Evolutionary conservation across 2,329 filamentous ascomycete species (phyloP).

Genomic region (Scleromitrula shiraiana): DNA sequence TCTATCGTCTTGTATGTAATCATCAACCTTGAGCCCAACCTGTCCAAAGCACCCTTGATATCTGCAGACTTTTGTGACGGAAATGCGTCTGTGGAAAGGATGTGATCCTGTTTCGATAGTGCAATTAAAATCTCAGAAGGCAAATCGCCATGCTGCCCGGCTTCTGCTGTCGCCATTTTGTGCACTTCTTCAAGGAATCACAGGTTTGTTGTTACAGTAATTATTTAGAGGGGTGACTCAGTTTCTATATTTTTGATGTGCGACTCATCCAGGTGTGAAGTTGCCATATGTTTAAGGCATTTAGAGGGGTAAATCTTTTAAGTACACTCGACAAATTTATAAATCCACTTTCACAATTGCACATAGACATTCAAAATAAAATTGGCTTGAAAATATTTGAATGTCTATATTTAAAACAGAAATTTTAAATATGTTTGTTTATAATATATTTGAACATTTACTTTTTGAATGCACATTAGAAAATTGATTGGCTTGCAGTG

Average conservation of each 20-base stretch:
- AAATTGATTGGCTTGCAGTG: too few species aligned
- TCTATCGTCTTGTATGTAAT: slow-evolving; percentile 78
- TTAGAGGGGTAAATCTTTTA: neutral
- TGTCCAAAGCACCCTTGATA: slow-evolving; percentile 82
- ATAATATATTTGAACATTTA: too few species aligned
- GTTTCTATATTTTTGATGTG: slow-evolving; percentile 9
- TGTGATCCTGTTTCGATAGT: slow-evolving; percentile 53
- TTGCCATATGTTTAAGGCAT: slow-evolving; percentile 4
- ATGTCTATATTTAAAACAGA: too few species aligned
- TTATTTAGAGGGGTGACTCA: slow-evolving; percentile 6
- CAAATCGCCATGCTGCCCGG: slow-evolving; percentile 43
- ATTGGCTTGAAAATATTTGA: too few species aligned
- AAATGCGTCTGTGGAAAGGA: slow-evolving; percentile 64
- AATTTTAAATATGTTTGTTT: too few species aligned
- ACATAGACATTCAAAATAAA: too few species aligned
- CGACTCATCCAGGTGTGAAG: neutral
- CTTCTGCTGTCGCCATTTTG: slow-evolving; percentile 38
- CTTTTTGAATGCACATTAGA: too few species aligned
- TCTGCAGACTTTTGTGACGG: slow-evolving; percentile 55
- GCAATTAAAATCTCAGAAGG: slow-evolving; percentile 56
- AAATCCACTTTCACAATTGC: too few species aligned
- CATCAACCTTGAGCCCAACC: slow-evolving; percentile 78
- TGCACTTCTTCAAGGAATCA: neutral
- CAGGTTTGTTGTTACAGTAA: neutral
- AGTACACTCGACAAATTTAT: too few species aligned